These are phyloP conservation scores for Lathyrus tuberosus DNA, from an alignment of 306 rosid genomes.

Conservation along the genomic window DNA sequence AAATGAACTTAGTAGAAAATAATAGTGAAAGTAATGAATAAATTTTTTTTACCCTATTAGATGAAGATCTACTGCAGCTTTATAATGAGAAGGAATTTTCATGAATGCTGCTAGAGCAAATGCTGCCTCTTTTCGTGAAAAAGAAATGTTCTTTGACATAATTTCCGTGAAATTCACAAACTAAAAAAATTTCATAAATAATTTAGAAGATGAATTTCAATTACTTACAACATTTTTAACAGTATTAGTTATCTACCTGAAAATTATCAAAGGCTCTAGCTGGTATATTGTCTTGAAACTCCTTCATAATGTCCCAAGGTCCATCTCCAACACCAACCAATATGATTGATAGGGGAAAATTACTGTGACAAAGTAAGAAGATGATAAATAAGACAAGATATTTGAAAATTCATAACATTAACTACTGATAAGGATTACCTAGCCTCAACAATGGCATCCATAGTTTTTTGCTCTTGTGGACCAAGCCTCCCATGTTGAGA, in stretches of 20 bases:
- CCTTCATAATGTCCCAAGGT: background rate
- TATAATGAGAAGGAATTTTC: slow-evolving; percentile 60
- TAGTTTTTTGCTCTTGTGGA: too few species aligned
- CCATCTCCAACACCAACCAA: background rate
- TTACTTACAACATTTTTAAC: background rate
- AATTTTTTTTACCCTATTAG: slow-evolving; percentile 69
- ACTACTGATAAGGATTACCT: too few species aligned
- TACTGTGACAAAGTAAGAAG: too few species aligned
- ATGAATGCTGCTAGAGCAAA: background rate
- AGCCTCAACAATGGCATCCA: too few species aligned
- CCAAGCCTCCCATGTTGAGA: too few species aligned
- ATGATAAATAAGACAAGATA: too few species aligned
- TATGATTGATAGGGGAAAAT: too few species aligned
- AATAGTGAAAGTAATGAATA: slow-evolving; percentile 28
- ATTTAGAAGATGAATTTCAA: background rate
- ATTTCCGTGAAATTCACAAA: background rate
- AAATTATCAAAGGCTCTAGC: background rate
- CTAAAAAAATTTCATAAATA: background rate
- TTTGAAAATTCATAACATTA: too few species aligned
- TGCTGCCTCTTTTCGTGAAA: background rate
- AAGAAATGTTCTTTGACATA: background rate
- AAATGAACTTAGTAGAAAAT: slow-evolving; percentile 3
- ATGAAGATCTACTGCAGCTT: slow-evolving; percentile 81
- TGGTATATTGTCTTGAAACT: background rate
- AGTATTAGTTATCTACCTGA: background rate